Percentiles rank a stretch among this genome's conserved stretches.
These are phyloP conservation scores for Metschnikowia lunata DNA, from an alignment of 805 yeast genomes.

Conservation along the genomic window DNA sequence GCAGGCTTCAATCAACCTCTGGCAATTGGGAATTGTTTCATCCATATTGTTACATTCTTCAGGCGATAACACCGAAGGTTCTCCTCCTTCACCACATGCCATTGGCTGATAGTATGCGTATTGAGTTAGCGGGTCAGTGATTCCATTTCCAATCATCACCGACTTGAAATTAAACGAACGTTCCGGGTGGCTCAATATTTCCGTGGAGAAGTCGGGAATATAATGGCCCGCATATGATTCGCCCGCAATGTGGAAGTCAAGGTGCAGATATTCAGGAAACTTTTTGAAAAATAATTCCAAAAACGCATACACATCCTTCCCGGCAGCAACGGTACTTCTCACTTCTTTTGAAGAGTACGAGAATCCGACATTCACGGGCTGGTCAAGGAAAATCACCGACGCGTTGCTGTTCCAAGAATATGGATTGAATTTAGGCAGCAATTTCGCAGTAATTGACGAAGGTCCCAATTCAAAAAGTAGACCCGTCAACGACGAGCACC, in stretches of 20 bases:
- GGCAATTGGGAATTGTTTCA: conserved; percentile 63
- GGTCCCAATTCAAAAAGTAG: conserved; percentile 92
- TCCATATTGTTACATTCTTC: conserved; percentile 65
- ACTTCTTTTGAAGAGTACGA: conserved; percentile 70
- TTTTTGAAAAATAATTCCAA: conserved; percentile 77
- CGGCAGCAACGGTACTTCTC: conserved; percentile 74
- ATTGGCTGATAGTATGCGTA: conserved; percentile 56
- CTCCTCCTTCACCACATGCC: conserved; percentile 92
- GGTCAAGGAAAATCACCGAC: conserved; percentile 85
- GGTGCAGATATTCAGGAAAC: conserved; percentile 64
- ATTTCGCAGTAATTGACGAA: conserved; percentile 59
- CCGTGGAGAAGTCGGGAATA: conserved; percentile 83
- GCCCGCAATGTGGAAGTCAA: conserved; percentile 79
- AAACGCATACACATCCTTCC: conserved; percentile 81
- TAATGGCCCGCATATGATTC: conserved; percentile 94
- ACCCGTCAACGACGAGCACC: conserved; percentile 90
- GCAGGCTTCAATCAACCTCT: conserved; percentile 69
- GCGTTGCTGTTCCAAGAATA: conserved; percentile 91
- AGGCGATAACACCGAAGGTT: conserved; percentile 63
- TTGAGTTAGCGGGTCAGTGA: conserved; percentile 67
- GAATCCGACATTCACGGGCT: conserved; percentile 91
- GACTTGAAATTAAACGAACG: conserved; percentile 35
- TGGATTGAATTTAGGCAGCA: conserved; percentile 71
- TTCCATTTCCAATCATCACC: conserved; percentile 87
- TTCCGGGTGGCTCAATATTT: conserved; percentile 48